A percentile compares a stretch with the other conserved stretches of the same genome.
phyloP scores from a whole-genome alignment of 495 filamentous ascomycete species.

The Aspergillus diversus region DNA sequence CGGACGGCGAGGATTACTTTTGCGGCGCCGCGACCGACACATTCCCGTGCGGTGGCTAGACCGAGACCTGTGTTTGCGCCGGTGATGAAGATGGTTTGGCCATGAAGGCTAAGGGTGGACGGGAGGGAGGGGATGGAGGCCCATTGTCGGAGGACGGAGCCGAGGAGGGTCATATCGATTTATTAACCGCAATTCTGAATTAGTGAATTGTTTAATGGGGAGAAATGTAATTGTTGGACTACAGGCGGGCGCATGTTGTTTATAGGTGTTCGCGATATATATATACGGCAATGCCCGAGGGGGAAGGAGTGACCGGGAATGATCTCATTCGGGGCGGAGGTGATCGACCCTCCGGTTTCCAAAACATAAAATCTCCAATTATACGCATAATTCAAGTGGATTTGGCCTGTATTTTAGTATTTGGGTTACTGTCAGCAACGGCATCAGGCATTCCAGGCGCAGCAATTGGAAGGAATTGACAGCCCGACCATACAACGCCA shows the following conservation, averaged over 20 bases:
- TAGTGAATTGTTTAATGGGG: no score
- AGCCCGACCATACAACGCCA: no score
- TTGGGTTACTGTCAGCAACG: no score
- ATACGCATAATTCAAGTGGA: no score
- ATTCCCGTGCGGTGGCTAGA: conserved; percentile 6
- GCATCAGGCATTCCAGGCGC: no score
- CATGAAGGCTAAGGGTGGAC: background rate
- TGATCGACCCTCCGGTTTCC: conserved; percentile 1
- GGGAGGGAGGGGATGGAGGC: background rate
- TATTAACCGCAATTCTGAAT: no score
- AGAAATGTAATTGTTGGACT: no score
- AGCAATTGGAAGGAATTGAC: no score
- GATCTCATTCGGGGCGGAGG: background rate
- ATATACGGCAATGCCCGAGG: background rate
- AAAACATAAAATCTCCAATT: background rate
- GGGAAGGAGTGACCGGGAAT: background rate
- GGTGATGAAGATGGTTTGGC: conserved; percentile 17
- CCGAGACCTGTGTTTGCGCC: conserved; percentile 17
- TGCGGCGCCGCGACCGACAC: background rate
- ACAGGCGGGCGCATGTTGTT: no score
- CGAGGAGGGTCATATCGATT: background rate
- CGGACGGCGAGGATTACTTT: conserved; percentile 15
- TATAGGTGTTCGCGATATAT: no score
- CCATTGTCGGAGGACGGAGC: background rate
- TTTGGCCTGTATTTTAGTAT: no score